Evolutionary conservation across 1,284 basidiomycete genomes (phyloP), one percentile per base, ranked within the genome.

Genomic region (Marasmius fiardii): DNA sequence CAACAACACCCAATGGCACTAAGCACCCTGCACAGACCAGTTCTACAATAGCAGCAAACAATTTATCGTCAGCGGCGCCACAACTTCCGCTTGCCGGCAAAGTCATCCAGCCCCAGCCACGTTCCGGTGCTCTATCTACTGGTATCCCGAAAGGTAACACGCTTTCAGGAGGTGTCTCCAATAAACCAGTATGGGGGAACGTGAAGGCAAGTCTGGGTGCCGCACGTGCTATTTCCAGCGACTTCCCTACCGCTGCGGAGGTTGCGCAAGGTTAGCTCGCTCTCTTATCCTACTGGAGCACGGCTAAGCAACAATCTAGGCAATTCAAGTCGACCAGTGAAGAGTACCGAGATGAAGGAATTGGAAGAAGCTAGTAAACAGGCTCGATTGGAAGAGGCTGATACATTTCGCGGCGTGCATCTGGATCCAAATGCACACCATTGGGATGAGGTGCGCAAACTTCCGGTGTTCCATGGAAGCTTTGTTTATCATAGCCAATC

Each of bases 201-300:
- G 58, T 83, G 52, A 84, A 74, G 62, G 63, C 71, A 23, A 64
- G 73, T 18, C 43, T 68, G 41, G 34, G 49, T 43, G 54, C 75
- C 43, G 59, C 65, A 26, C 68, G 70, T 34, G 63, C 71, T 6
- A 79, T 82, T 51, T 70, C 71, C 52, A 68, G 69, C 58, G 91
- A 93, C 60, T 97, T 97, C 67, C 95, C 94, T 3, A 97, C 94
- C 3, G 93, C 94, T 49, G 93, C 92, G 48, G 94, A 97, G 73
- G 93, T 92, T 43, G 90, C 90, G 8, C 86, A 88, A 73, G 88
- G 90, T 86, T 63, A 61, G 81, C 67, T 11, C 47, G 49, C 35
- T 59, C 44, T 26, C 24, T n/a, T 55, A 21, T 37, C 43, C 34
- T 45, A 11, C 28, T 28, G 48, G 70, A 65, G 59, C 49, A 61